Percentiles rank a stretch among this genome's conserved stretches.
Evolutionary conservation across 306 rosid genomes (phyloP).

Genomic region (Pterocarpus santalinus): DNA sequence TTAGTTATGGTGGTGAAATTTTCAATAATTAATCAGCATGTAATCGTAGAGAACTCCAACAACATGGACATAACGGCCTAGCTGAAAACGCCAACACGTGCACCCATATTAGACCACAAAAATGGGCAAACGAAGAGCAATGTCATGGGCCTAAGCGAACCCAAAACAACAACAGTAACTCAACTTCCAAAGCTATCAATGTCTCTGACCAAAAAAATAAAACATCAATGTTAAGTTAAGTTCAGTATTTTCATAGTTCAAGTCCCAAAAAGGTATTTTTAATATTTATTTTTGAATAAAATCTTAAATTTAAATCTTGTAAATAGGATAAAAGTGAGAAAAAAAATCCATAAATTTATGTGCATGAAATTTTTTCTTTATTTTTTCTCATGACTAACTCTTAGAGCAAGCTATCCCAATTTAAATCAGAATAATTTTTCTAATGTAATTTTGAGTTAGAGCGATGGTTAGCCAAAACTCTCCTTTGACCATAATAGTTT

Average conservation of each 20-base stretch:
- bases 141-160: slow-evolving; percentile 28
- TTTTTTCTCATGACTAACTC: too few relatives aligned
- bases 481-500: neutral
- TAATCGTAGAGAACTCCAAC: neutral
- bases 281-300: too few relatives aligned
- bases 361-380: too few relatives aligned
- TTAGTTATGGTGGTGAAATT: neutral
- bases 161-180: neutral
- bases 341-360: too few relatives aligned
- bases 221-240: too few relatives aligned
- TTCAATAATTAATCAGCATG: neutral
- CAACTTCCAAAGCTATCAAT: neutral
- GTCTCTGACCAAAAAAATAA: too few relatives aligned
- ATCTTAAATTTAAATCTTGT: too few relatives aligned
- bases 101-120: neutral
- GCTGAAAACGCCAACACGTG: slow-evolving; percentile 20
- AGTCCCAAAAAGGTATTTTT: too few relatives aligned
- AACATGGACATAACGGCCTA: neutral
- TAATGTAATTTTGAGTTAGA: too few relatives aligned
- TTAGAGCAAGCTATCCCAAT: too few relatives aligned
- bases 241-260: too few relatives aligned
- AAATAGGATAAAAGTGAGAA: too few relatives aligned
- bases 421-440: neutral
- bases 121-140: neutral
- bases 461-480: neutral